Percentiles rank a stretch among this genome's conserved stretches.
phyloP scores from a whole-genome alignment of 2,329 filamentous ascomycete species.

The Leptosphaerulina australis region DNA sequence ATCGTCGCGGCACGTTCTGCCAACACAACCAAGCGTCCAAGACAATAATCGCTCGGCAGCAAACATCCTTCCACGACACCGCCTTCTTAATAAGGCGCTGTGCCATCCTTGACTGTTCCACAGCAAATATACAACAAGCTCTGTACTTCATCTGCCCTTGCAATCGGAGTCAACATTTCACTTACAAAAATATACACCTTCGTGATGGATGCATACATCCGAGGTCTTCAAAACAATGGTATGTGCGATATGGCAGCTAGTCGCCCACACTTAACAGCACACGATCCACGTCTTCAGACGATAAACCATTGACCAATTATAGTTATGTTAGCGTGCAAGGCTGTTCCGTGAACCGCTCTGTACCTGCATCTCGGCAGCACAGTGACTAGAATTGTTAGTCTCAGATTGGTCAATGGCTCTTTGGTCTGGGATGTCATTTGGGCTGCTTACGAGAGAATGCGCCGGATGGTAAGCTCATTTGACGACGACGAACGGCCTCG shows the following conservation, averaged over 20 bases:
- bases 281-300: constrained; percentile 21
- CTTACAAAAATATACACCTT: neutral
- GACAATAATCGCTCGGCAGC: constrained; percentile 13
- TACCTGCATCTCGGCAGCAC: constrained; percentile 32
- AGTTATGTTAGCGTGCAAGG: constrained; percentile 19
- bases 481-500: neutral
- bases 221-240: neutral
- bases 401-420: constrained; percentile 26
- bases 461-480: neutral
- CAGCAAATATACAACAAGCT: neutral
- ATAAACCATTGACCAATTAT: constrained; percentile 27
- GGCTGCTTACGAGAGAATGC: constrained; percentile 10
- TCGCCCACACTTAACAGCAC: constrained; percentile 22
- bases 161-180: neutral
- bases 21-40: constrained; percentile 14
- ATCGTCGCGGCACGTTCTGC: constrained; percentile 11
- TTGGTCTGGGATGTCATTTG: constrained; percentile 9
- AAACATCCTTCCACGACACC: constrained; percentile 1
- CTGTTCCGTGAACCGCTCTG: constrained; percentile 23
- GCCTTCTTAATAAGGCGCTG: constrained; percentile 2
- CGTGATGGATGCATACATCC: neutral
- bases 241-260: constrained; percentile 20
- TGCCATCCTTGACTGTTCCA: constrained; percentile 5
- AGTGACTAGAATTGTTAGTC: constrained; percentile 12
- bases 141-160: neutral